Evolutionary conservation across 2,329 filamentous ascomycete genomes (phyloP).

Genomic region (Fusarium sarcochroum): DNA sequence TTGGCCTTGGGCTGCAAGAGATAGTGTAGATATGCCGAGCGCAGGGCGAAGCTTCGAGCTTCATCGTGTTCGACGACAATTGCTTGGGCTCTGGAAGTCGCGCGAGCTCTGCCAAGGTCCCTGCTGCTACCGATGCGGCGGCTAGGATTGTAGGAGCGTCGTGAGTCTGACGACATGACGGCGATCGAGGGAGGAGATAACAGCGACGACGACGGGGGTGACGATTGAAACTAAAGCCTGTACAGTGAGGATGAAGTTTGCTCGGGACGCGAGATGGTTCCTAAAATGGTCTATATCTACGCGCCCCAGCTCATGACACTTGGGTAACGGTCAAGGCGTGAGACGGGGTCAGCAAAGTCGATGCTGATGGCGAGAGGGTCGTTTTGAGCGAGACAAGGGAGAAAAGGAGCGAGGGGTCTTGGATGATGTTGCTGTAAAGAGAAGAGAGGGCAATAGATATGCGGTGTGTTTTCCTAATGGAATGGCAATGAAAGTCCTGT

Average conservation of each 20-base stretch:
- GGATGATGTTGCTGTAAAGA: slow-evolving; percentile 17
- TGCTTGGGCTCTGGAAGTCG: slow-evolving; percentile 62
- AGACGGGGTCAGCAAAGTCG: slow-evolving; percentile 28
- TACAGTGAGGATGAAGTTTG: slow-evolving; percentile 26
- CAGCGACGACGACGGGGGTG: slow-evolving; percentile 28
- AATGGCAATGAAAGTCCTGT: slow-evolving; percentile 29
- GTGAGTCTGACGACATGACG: slow-evolving; percentile 67
- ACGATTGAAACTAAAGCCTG: slow-evolving; percentile 24
- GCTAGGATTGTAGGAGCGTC: slow-evolving; percentile 61
- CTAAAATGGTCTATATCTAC: slow-evolving; percentile 44
- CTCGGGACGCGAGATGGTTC: slow-evolving; percentile 51
- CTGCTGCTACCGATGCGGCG: slow-evolving; percentile 62
- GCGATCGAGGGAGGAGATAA: slow-evolving; percentile 20
- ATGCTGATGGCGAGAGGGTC: slow-evolving; percentile 32
- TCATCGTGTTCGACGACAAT: slow-evolving; percentile 77
- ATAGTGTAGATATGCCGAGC: slow-evolving; percentile 92
- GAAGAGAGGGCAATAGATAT: slow-evolving; percentile 30
- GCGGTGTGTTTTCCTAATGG: slow-evolving; percentile 25
- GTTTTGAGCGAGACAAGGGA: slow-evolving; percentile 37
- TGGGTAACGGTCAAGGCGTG: slow-evolving; percentile 23
- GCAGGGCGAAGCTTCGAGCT: slow-evolving; percentile 91
- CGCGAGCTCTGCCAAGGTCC: slow-evolving; percentile 58
- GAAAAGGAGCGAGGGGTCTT: slow-evolving; percentile 33
- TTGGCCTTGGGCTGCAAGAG: slow-evolving; percentile 92
- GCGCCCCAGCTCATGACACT: slow-evolving; percentile 52